Evolutionary conservation across 2,329 filamentous ascomycete species (phyloP), one percentile per base, ranked within the genome.

Genomic region (Diaporthe vaccinii): DNA sequence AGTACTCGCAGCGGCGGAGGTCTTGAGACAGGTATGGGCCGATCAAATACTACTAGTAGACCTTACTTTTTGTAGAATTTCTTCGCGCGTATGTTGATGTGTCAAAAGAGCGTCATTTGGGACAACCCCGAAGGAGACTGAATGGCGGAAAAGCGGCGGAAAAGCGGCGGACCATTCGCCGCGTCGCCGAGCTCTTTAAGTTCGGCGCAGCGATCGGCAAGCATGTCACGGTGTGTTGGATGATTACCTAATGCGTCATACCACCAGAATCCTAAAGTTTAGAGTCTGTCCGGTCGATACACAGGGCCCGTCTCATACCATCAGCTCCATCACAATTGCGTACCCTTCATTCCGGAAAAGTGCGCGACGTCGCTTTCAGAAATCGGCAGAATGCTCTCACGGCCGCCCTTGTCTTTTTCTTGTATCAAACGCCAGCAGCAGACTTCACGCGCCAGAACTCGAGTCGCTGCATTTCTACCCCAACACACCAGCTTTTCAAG

Each of bases 271-370:
- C 12, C 36, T 14, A 39, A 2, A 12, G 36, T 12, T 14, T 39
- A 44, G 15, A 44, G 15, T 44, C 41, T 20, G 17, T 51, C 22
- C 4, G 9, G 9, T 6, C 1, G 9, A 3, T 5, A 51, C 9
- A 51, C 9, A 10, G 9, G 1, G 22, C 8, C 3, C 2, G 22
- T 10, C 22, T n/a, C n/a, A 2, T 0, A 12, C 0, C 9, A 12
- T 25, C 46, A 49, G 1, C 49, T 51, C 3, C 25, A 25, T 6
- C 22, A 12, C 14, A 4, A 51, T 14, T 25, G 22, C 22, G 22
- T 5, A 25, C 4, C 9, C 22, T 51, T n/a, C n/a, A 4, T 10
- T 2, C n/a, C 22, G 49, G 10, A 5, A 49, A 6, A 10, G 49
- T 25, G 5, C 12, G 25, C 5, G 2, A 3, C n/a, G 6, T 51